A percentile compares a stretch with the other conserved stretches of the same genome.
phyloP scores from a whole-genome alignment of 139 green algal genomes.

The Desmodesmus armatus region DNA sequence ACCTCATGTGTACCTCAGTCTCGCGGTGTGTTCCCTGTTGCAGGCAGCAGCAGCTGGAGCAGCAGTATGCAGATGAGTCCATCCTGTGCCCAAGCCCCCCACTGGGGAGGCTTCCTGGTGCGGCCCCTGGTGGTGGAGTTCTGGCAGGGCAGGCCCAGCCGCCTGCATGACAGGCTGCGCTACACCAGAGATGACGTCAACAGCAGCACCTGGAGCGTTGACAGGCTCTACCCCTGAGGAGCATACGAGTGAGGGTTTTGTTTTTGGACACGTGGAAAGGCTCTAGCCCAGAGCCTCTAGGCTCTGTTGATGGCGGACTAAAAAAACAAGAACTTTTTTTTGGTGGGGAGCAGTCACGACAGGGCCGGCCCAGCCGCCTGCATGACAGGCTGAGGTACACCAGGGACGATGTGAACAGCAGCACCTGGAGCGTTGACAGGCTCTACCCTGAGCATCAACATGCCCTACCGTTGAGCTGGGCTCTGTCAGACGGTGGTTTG shows the following conservation, averaged over 20 bases:
- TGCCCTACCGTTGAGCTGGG: too few species aligned
- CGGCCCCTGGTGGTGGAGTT: conserved; percentile 84
- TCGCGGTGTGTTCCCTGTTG: too few species aligned
- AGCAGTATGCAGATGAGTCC: conserved; percentile 48
- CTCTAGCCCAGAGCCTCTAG: too few species aligned
- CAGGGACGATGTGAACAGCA: not conserved
- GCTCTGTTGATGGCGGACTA: too few species aligned
- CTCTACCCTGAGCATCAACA: conserved; percentile 80
- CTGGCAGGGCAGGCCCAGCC: conserved; percentile 85
- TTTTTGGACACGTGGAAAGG: too few species aligned
- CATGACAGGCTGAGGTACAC: conserved; percentile 82
- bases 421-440: conserved; percentile 70
- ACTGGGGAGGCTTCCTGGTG: conserved; percentile 91
- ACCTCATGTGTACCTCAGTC: too few species aligned
- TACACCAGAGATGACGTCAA: not conserved
- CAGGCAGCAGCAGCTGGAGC: conserved; percentile 52
- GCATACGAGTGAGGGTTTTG: too few species aligned
- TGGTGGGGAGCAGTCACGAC: too few species aligned
- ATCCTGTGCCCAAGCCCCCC: conserved; percentile 70
- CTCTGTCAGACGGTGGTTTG: too few species aligned
- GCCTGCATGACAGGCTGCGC: conserved; percentile 88
- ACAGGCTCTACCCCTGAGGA: conserved; percentile 74
- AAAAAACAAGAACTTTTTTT: too few species aligned
- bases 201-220: conserved; percentile 61
- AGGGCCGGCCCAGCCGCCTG: conserved; percentile 81